These are phyloP conservation scores for Tothia fuscella DNA, from an alignment of 2,329 filamentous ascomycete genomes.

Conservation along the genomic window DNA sequence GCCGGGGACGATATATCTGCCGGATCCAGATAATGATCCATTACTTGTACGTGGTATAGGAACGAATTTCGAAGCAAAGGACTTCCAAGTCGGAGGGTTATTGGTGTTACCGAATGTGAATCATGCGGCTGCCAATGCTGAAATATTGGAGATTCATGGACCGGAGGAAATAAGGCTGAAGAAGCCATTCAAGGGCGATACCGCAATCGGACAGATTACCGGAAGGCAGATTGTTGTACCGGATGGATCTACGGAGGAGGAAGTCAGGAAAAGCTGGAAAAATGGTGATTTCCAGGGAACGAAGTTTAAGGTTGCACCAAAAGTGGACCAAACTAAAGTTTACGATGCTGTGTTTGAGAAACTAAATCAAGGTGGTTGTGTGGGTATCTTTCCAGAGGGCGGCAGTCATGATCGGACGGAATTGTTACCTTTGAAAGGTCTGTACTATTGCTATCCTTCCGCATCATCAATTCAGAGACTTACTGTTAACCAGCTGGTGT, in stretches of 20 bases:
- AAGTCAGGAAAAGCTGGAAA: constrained; percentile 38
- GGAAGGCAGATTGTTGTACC: constrained; percentile 61
- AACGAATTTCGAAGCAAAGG: constrained; percentile 64
- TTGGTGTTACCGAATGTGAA: constrained; percentile 78
- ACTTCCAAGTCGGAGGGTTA: constrained; percentile 68
- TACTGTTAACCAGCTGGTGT: constrained; percentile 56
- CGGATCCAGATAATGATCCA: constrained; percentile 75
- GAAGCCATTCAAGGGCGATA: constrained; percentile 68
- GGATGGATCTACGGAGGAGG: constrained; percentile 47
- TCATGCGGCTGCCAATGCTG: constrained; percentile 66
- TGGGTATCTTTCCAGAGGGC: constrained; percentile 94
- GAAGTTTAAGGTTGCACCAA: constrained; percentile 77
- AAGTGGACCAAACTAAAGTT: constrained; percentile 86
- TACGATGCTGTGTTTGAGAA: constrained; percentile 87
- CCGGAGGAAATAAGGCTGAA: constrained; percentile 76
- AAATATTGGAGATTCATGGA: constrained; percentile 70
- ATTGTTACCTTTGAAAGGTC: constrained; percentile 75
- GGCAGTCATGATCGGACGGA: constrained; percentile 92
- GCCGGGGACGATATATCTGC: constrained; percentile 71
- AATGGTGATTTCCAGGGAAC: constrained; percentile 55
- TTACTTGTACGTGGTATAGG: constrained; percentile 67
- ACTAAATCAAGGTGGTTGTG: constrained; percentile 70
- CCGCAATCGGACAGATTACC: constrained; percentile 70
- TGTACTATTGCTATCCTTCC: constrained; percentile 11
- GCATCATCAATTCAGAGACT: background rate